Evolutionary conservation across 169 alveolate species (phyloP).

Genomic region (Plasmodium gonderi): DNA sequence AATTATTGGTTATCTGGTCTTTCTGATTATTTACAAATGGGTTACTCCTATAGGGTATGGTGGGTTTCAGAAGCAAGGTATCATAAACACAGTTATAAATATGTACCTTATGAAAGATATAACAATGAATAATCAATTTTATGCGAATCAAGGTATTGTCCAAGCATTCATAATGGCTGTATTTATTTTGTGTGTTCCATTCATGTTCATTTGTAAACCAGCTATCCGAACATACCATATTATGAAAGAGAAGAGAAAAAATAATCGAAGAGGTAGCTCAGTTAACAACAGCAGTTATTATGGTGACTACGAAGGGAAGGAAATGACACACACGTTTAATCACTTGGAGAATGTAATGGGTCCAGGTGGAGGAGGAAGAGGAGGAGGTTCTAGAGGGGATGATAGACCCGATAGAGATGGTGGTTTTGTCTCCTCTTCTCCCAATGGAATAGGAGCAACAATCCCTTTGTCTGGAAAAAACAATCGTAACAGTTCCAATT

Average conservation of each 20-base stretch:
- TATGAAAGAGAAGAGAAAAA: conserved; percentile 74
- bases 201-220: conserved; percentile 97
- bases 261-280: not conserved
- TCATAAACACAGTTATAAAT: conserved; percentile 96
- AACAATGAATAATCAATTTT: conserved; percentile 81
- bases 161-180: conserved; percentile 87
- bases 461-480: not conserved
- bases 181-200: conserved; percentile 92
- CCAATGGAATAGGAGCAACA: not conserved
- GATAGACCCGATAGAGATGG: not conserved
- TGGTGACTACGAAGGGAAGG: conserved; percentile 2
- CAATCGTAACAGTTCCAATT: not conserved
- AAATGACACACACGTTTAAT: conserved; percentile 70
- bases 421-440: not conserved
- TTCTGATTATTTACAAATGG: conserved; percentile 96
- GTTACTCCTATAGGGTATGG: conserved; percentile 87
- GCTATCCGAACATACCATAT: conserved; percentile 75
- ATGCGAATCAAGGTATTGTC: conserved; percentile 84
- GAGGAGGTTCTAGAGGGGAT: not conserved
- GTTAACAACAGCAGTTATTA: not conserved
- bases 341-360: not conserved
- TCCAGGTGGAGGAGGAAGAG: not conserved
- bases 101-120: conserved; percentile 91
- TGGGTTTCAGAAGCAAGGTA: conserved; percentile 93
- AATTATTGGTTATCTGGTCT: conserved; percentile 96